Percentiles rank a stretch among this genome's conserved stretches.
phyloP scores from a whole-genome alignment of 140 eudicot genomes.

The Flaveria floridana region DNA sequence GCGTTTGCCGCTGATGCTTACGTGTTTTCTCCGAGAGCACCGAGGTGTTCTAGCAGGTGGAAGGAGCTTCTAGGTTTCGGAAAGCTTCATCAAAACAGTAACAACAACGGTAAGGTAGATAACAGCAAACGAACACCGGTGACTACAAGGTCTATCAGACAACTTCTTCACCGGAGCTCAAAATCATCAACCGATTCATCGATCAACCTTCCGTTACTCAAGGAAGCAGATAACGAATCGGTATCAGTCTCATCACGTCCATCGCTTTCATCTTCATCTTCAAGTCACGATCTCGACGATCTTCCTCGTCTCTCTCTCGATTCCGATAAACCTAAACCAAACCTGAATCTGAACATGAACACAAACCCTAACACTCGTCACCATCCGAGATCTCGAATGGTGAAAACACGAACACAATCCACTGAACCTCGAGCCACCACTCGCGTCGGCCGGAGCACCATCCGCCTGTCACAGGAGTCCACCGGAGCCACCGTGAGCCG shows the following conservation, averaged over 20 bases:
- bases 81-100: slow-evolving; percentile 45
- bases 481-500: slow-evolving; percentile 17
- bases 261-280: slow-evolving; percentile 71
- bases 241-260: slow-evolving; percentile 59
- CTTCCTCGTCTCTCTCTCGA: slow-evolving; percentile 77
- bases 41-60: slow-evolving; percentile 88
- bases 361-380: slow-evolving; percentile 29
- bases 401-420: slow-evolving; percentile 40
- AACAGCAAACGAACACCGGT: slow-evolving; percentile 37
- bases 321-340: slow-evolving; percentile 43
- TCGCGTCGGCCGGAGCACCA: slow-evolving; percentile 44
- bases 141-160: slow-evolving; percentile 44
- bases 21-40: slow-evolving; percentile 81
- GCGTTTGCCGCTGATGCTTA: slow-evolving; percentile 49
- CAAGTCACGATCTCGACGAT: slow-evolving; percentile 61
- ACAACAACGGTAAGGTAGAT: slow-evolving; percentile 43
- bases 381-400: slow-evolving; percentile 45
- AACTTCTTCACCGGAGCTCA: slow-evolving; percentile 56
- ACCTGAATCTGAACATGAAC: background rate
- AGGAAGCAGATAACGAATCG: slow-evolving; percentile 51
- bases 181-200: slow-evolving; percentile 56
- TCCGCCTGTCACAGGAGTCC: slow-evolving; percentile 43
- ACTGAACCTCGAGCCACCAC: slow-evolving; percentile 30
- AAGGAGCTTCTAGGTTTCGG: slow-evolving; percentile 78
- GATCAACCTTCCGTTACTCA: slow-evolving; percentile 56